Conservation (phyloP, 345 rosid species). For the Toxicodendron radicans region DNA sequence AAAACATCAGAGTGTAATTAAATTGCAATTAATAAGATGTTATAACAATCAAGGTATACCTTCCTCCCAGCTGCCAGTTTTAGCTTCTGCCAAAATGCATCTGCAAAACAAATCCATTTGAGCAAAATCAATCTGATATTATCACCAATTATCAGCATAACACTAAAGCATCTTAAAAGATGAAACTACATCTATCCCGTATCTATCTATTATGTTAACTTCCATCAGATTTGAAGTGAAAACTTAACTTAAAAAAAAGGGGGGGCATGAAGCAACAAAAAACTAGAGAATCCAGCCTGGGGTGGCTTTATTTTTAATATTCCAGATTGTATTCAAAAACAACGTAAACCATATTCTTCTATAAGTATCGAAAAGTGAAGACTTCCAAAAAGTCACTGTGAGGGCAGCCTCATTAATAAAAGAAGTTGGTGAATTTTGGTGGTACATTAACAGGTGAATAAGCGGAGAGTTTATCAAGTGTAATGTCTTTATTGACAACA, state of each 20-base stretch:
- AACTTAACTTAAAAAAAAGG: neutral
- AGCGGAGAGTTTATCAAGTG: neutral
- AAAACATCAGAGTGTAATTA: neutral
- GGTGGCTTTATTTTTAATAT: neutral
- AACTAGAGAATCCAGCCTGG: neutral
- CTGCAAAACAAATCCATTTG: constrained; percentile 37
- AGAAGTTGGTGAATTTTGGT: too few species aligned
- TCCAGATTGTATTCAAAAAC: neutral
- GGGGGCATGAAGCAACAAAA: neutral
- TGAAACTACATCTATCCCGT: neutral
- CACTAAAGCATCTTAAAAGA: neutral
- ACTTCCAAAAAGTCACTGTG: neutral
- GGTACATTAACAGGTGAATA: too few species aligned
- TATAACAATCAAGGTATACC: constrained; percentile 39
- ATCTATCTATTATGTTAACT: neutral
- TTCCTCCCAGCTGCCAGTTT: constrained; percentile 55
- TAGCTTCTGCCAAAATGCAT: constrained; percentile 82
- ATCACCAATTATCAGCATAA: neutral
- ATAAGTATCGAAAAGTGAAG: neutral
- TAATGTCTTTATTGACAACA: neutral
- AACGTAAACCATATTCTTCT: neutral
- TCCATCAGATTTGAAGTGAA: neutral
- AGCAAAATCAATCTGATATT: neutral
- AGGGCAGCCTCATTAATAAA: neutral
- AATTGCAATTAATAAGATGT: neutral